phyloP scores from a whole-genome alignment of 1,284 basidiomycete species.

The Sanghuangporus baumii region DNA sequence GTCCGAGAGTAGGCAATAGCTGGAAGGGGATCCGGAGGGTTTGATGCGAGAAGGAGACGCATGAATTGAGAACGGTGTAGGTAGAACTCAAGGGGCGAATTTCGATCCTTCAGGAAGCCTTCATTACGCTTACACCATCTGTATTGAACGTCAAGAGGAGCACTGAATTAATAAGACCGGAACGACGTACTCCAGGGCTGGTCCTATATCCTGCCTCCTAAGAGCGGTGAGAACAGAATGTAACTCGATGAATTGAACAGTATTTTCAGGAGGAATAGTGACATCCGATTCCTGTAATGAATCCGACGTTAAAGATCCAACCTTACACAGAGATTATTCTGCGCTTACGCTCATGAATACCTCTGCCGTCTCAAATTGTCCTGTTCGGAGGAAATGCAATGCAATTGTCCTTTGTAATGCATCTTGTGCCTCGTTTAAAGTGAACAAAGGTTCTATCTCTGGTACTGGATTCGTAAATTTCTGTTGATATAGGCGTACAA shows the following conservation, averaged over 20 bases:
- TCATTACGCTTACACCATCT: slow-evolving; percentile 77
- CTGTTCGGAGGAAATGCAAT: slow-evolving; percentile 73
- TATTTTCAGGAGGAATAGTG: slow-evolving; percentile 51
- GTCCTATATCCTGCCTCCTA: slow-evolving; percentile 56
- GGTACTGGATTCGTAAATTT: slow-evolving; percentile 67
- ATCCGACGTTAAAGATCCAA: slow-evolving; percentile 9
- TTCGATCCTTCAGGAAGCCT: slow-evolving; percentile 57
- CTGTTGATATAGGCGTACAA: slow-evolving; percentile 32
- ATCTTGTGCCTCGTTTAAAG: slow-evolving; percentile 47
- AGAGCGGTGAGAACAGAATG: slow-evolving; percentile 71
- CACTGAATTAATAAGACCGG: slow-evolving; percentile 4
- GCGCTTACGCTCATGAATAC: slow-evolving; percentile 60
- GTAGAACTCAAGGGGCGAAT: slow-evolving; percentile 79
- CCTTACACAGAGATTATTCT: neutral
- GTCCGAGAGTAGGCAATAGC: slow-evolving; percentile 75
- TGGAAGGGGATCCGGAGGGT: slow-evolving; percentile 43
- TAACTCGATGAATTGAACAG: slow-evolving; percentile 62
- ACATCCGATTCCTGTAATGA: slow-evolving; percentile 61
- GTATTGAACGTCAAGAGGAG: slow-evolving; percentile 11
- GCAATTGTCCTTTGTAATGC: slow-evolving; percentile 74
- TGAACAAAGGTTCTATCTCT: slow-evolving; percentile 64
- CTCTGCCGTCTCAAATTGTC: slow-evolving; percentile 70
- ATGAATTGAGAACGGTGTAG: slow-evolving; percentile 86
- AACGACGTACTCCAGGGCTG: slow-evolving; percentile 64
- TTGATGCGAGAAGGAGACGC: slow-evolving; percentile 56